A percentile compares a stretch with the other conserved stretches of the same genome.
phyloP scores from a whole-genome alignment of 1,139 yeast species.

The Pichia sp. region DNA sequence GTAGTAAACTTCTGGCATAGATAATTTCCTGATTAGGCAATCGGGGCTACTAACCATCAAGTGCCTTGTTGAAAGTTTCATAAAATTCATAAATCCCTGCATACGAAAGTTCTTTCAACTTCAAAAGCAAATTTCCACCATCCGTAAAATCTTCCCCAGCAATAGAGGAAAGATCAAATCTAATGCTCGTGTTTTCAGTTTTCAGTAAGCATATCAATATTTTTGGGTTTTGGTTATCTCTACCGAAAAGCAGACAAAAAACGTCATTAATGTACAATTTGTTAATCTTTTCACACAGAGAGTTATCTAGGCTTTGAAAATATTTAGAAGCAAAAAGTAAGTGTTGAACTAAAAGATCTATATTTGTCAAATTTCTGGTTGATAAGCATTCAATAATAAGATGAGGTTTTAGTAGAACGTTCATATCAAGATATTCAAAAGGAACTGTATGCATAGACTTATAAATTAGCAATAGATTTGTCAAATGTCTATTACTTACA shows the following conservation, averaged over 20 bases:
- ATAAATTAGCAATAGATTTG: constrained; percentile 2
- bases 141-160: neutral
- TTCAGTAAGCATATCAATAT: too few species aligned
- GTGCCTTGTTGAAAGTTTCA: neutral
- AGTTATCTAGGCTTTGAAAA: constrained; percentile 16
- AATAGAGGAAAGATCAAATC: too few species aligned
- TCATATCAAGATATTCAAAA: constrained; percentile 18
- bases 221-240: too few species aligned
- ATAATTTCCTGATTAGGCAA: neutral
- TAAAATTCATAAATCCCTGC: neutral
- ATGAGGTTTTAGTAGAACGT: constrained; percentile 35
- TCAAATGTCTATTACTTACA: neutral
- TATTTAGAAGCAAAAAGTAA: constrained; percentile 39
- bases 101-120: neutral
- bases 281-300: neutral
- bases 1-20: neutral
- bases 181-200: too few species aligned
- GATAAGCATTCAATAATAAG: constrained; percentile 34
- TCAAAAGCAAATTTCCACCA: neutral
- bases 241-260: neutral
- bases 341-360: constrained; percentile 45
- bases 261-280: neutral
- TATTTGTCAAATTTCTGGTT: constrained; percentile 35
- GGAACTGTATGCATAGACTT: constrained; percentile 14
- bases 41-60: too few species aligned